Evolutionary conservation across 2,329 filamentous ascomycete genomes (phyloP), one percentile per base, ranked within the genome.

Genomic region (Aureobasidium sp.): DNA sequence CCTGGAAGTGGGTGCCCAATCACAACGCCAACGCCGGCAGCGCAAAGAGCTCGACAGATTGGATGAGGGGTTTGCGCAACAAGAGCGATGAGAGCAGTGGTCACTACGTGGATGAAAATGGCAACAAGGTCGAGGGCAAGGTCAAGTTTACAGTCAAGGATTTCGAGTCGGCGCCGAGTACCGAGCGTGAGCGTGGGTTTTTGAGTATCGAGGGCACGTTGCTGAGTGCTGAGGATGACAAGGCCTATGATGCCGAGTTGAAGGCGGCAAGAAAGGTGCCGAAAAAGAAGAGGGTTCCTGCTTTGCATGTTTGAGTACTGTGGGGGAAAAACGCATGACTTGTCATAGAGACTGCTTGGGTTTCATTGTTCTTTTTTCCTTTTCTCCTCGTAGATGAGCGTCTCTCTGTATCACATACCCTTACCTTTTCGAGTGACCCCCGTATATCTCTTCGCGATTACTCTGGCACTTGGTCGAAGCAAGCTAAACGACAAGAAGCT

Each of bases 131-230:
- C 53, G 79, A 80, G 53, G 86, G 86, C 11, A 80, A 79, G 63
- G 69, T 94, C 32, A 78, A 78, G 50, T 95, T 95, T 70, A 79
- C 83, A 59, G 88, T 96, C 64, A 83, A 84, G 60, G 88, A 94
- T 66, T 88, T 93, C 58, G 90, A 96, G 61, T 85, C 87, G 1
- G 85, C 84, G 35, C 56, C 59, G 21, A 67, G 65, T 24, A 79
- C 83, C 41, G 88, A 86, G 59, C 81, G 83, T 49, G 76, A 76
- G 48, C 85, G 85, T 56, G 88, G 86, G 10, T 93, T 91, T 65
- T 71, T 95, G 56, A 90, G 85, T 60, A 84, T 96, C 57, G 86
- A 93, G 66, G 91, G 90, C 22, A 94, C 88, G n/a, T 84, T 95
- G 79, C 71, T 95, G 45, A 75, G 78, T 41, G 79, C 79, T 38